Conservation (phyloP, 2,329 filamentous ascomycete species). For the Pyrenophora seminiperda region DNA sequence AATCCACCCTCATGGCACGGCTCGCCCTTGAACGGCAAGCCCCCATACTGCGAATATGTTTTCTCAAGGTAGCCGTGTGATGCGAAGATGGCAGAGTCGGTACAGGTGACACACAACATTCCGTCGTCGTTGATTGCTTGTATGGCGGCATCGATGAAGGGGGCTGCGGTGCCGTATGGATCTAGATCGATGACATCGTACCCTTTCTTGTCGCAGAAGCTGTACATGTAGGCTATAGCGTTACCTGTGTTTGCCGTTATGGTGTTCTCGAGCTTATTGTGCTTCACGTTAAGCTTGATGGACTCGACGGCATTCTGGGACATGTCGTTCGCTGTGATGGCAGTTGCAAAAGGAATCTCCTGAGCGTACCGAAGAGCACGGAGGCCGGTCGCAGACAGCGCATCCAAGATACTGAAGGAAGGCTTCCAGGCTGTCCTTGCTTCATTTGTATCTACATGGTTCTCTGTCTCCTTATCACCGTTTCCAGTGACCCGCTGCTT, state of each 20-base stretch:
- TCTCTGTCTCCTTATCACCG: constrained; percentile 15
- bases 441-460: not conserved
- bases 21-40: constrained; percentile 80
- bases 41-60: constrained; percentile 90
- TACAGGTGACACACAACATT: constrained; percentile 92
- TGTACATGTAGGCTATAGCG: constrained; percentile 91
- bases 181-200: constrained; percentile 98
- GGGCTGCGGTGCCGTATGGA: constrained; percentile 90
- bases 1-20: constrained; percentile 90
- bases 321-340: constrained; percentile 87
- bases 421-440: constrained; percentile 27
- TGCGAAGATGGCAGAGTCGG: constrained; percentile 92
- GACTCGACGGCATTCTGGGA: constrained; percentile 75
- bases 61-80: constrained; percentile 95
- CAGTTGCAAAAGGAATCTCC: constrained; percentile 83
- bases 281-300: constrained; percentile 81
- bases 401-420: constrained; percentile 75
- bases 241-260: constrained; percentile 79
- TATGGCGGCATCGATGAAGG: constrained; percentile 88
- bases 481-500: constrained; percentile 32
- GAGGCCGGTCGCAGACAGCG: constrained; percentile 89
- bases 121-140: constrained; percentile 88
- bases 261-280: constrained; percentile 75
- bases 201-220: constrained; percentile 60
- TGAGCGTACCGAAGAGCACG: constrained; percentile 89